Conservation (phyloP, 2,329 filamentous ascomycete species). For the Albifimbria verrucaria region DNA sequence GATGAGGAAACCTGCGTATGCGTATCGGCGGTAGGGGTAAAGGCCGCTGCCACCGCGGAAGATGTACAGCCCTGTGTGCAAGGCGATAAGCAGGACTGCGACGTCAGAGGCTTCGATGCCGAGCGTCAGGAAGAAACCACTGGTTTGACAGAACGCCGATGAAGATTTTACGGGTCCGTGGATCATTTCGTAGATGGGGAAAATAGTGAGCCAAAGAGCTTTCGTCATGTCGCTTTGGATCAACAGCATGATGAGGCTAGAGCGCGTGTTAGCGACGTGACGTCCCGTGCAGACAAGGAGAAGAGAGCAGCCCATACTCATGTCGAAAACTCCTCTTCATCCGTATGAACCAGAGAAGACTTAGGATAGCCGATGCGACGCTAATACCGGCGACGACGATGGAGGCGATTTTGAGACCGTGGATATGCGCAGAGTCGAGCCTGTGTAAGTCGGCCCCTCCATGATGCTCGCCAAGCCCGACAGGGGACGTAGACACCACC, state of each 20-base stretch:
- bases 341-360: neutral
- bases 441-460: neutral
- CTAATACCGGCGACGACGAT: neutral
- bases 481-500: too few species aligned
- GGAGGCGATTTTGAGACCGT: neutral
- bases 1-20: conserved; percentile 55
- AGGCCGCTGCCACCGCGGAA: conserved; percentile 63
- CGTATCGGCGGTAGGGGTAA: conserved; percentile 61
- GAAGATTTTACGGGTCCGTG: conserved; percentile 45
- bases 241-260: conserved; percentile 69
- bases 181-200: conserved; percentile 56
- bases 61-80: conserved; percentile 71
- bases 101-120: conserved; percentile 70
- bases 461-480: too few species aligned
- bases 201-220: conserved; percentile 64
- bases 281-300: neutral
- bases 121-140: conserved; percentile 64
- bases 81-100: conserved; percentile 67
- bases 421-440: neutral
- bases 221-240: conserved; percentile 72
- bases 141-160: conserved; percentile 62
- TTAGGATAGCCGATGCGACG: neutral
- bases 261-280: neutral
- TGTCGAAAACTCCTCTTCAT: conserved; percentile 2
- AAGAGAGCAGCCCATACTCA: neutral